Evolutionary conservation across 2,329 filamentous ascomycete species (phyloP), one percentile per base, ranked within the genome.

Genomic region (Epichloe festucae): DNA sequence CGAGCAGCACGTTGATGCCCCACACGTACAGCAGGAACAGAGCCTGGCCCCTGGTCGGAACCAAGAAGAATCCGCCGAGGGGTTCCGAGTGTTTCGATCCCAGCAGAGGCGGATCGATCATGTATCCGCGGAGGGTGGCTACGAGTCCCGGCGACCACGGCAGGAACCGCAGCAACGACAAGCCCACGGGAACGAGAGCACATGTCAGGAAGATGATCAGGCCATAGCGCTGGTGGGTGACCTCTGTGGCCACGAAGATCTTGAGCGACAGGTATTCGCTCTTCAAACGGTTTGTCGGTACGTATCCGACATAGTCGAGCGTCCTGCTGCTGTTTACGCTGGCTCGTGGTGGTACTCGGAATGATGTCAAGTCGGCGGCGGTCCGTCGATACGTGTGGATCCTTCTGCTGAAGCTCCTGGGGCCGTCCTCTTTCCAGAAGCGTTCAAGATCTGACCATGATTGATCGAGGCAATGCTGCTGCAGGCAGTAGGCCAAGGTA

Each of bases 101-200:
- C 44, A 57, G 50, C 17, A 59, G 49, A 2, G 60, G 58, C 5
- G 60, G 59, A 45, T 62, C 57, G 34, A 61, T 57, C 34, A 62
- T 19, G 38, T 58, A 56, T 12, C 59, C 55, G 36, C 57, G 56
- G 50, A 60, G 51, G 31, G 52, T 55, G 34, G 55, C 53, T 7
- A 48, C 36, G 11, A 58, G 49, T 1, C 36, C 8, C 2, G 50
- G 19, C 2, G 55, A 59, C 41, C 62, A 60, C 1, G 64, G 63
- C 5, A 65, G 34, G 43, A 63, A 64, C 6, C 63, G 62, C 7
- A 63, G 55, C 1, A 65, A 49, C 7, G 62, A 65, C 11, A 63
- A 45, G 15, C 50, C 53, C 31, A 66, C 57, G 2, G 65, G 65
- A 39, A 66, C 55, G 5, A 53, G 51, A 2, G 58, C 51, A 11